Evolutionary conservation across 164 flowering plant species (phyloP), one percentile per base, ranked within the genome.

Genomic region (Vitis cinerea): DNA sequence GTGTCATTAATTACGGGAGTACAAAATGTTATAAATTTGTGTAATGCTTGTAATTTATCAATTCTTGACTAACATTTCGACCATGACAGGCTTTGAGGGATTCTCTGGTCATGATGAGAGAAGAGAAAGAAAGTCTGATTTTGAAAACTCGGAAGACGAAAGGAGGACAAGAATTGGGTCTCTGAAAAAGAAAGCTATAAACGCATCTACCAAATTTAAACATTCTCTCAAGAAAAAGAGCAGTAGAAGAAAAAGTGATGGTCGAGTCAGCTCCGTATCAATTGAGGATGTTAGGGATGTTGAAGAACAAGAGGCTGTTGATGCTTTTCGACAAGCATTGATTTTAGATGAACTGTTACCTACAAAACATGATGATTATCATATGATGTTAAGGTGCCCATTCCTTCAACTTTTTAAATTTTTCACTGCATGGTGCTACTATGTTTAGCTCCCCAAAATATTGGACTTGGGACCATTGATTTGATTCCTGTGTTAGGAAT

Each of bases 61-160:
- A 37, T 50, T 15, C 51, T 68, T n/a, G 27, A 61, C 3, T 66
- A 7, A 15, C 8, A 30, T 53, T 31, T 27, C 58, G 12, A 11
- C 44, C 50, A 27, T 14, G 2, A 61, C 79, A 83, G 87, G 87
- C 65, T 83, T 83, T 77, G 87, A 83, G 74, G 87, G 87, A 14
- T 77, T 74, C 27, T 83, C 80, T 4, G 72, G 82, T 29, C 77
- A 82, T 75, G 84, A 83, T 58, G 87, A 79, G 76, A 86, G 84
- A 82, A 85, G 87, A 72, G 97, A 93, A 63, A 84, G 93, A 74
- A 90, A 83, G 75, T 93, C 98, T 68, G 98, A 93, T 72, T 87
- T 86, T 83, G 98, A 91, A 67, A 85, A 78, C 73, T 91, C 97
- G 17, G 98, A 93, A 78, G 98, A 93, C 82, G 98, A 93, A 67